phyloP scores from a whole-genome alignment of 2,329 filamentous ascomycete genomes.

The Hymenoscyphus fructigenus region DNA sequence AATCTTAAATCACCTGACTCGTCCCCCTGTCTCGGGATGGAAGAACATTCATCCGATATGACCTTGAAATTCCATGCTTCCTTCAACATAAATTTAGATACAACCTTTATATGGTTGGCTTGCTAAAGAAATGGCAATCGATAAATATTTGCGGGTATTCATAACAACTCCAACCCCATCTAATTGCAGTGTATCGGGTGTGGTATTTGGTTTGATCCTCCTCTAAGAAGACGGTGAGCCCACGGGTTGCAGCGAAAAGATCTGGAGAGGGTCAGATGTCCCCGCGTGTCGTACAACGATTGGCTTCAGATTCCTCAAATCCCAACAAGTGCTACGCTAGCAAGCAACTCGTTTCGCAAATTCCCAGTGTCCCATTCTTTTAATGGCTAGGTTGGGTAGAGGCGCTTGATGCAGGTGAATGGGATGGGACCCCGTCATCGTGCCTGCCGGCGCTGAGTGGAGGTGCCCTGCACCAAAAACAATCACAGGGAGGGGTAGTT shows the following conservation, averaged over 20 bases:
- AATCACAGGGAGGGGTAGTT: slow-evolving; percentile 7
- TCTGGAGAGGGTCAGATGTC: slow-evolving; percentile 23
- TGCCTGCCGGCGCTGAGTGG: neutral
- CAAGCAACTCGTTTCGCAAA: slow-evolving; percentile 21
- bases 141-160: too few relatives aligned
- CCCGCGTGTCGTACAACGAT: slow-evolving; percentile 31
- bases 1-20: neutral
- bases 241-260: neutral
- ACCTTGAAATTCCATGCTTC: neutral
- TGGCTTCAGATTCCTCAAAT: slow-evolving; percentile 18
- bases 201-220: slow-evolving; percentile 4
- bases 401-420: slow-evolving; percentile 4
- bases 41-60: neutral
- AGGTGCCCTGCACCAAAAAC: slow-evolving; percentile 9
- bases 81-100: neutral
- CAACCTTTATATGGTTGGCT: too few relatives aligned
- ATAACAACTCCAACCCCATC: too few relatives aligned
- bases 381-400: slow-evolving; percentile 5
- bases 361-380: neutral
- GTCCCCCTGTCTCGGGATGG: neutral
- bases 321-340: slow-evolving; percentile 27
- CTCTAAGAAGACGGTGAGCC: slow-evolving; percentile 24
- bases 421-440: slow-evolving; percentile 22
- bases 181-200: neutral
- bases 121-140: too few relatives aligned